Evolutionary conservation across 2,329 filamentous ascomycete species (phyloP).

Genomic region (Macroventuria anomochaeta): DNA sequence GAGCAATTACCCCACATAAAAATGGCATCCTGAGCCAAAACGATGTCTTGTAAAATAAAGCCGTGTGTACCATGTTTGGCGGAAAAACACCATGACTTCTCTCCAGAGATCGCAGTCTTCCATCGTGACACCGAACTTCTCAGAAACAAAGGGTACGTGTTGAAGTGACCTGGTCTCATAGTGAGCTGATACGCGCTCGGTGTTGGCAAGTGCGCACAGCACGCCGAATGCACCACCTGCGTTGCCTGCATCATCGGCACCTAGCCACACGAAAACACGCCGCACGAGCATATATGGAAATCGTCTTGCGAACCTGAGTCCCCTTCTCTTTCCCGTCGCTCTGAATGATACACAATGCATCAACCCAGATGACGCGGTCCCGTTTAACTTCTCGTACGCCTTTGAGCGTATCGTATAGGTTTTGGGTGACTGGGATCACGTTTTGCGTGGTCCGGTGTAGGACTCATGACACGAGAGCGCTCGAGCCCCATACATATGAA

Average conservation of each 20-base stretch:
- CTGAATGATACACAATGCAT: slow-evolving; percentile 29
- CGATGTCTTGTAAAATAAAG: slow-evolving; percentile 20
- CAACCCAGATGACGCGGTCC: slow-evolving; percentile 17
- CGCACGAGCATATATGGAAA: slow-evolving; percentile 18
- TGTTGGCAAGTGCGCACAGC: slow-evolving; percentile 1
- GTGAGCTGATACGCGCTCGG: background rate
- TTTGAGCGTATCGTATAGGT: slow-evolving; percentile 19
- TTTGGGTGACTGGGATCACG: background rate
- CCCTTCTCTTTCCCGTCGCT: slow-evolving; percentile 16
- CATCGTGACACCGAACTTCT: background rate
- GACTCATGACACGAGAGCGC: background rate
- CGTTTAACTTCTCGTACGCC: slow-evolving; percentile 4
- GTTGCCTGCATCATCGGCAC: slow-evolving; percentile 5
- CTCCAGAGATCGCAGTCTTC: background rate
- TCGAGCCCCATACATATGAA: slow-evolving; percentile 25
- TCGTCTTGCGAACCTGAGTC: slow-evolving; percentile 22
- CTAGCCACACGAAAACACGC: slow-evolving; percentile 20
- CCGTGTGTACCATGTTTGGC: slow-evolving; percentile 10
- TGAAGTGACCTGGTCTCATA: background rate
- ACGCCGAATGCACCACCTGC: slow-evolving; percentile 2
- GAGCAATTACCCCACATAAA: slow-evolving; percentile 21
- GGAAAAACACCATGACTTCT: slow-evolving; percentile 11
- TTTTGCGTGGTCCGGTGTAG: background rate
- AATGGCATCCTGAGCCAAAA: slow-evolving; percentile 19
- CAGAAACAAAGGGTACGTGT: background rate